A percentile compares a stretch with the other conserved stretches of the same genome.
Evolutionary conservation across 495 filamentous ascomycete genomes (phyloP).

Genomic region (Penicillium odoratum): DNA sequence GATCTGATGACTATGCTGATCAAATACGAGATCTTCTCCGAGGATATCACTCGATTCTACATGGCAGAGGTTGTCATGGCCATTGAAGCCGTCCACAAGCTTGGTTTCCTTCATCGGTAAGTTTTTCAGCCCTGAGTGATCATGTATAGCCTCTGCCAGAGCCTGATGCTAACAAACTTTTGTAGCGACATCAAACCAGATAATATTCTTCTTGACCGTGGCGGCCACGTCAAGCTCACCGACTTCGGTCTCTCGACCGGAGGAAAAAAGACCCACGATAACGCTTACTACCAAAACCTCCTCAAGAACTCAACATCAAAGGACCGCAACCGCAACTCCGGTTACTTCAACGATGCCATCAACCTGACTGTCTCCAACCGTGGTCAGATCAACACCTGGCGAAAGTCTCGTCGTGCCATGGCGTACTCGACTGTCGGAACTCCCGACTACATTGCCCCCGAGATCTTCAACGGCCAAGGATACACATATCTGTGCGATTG

Average conservation of each 20-base stretch:
- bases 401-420: conserved; percentile 90
- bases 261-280: conserved; percentile 96
- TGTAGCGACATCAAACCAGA: conserved; percentile 96
- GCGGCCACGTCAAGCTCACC: conserved; percentile 96
- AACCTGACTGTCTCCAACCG: conserved; percentile 97
- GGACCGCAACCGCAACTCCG: conserved; percentile 74
- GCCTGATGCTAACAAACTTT: conserved; percentile 15
- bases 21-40: conserved; percentile 99
- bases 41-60: conserved; percentile 98
- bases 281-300: conserved; percentile 97
- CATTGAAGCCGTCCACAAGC: conserved; percentile 95
- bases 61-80: conserved; percentile 98
- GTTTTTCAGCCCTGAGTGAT: conserved; percentile 21
- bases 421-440: conserved; percentile 98
- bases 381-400: conserved; percentile 96
- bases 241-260: conserved; percentile 98
- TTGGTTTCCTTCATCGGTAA: conserved; percentile 98
- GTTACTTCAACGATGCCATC: conserved; percentile 90
- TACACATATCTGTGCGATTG: conserved; percentile 97
- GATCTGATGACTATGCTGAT: conserved; percentile 99
- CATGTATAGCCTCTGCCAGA: background rate
- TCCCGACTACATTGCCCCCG: conserved; percentile 97
- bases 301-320: conserved; percentile 77
- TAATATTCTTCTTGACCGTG: conserved; percentile 93
- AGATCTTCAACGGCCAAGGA: conserved; percentile 95